Evolutionary conservation across 2,329 filamentous ascomycete species (phyloP).

Genomic region (Fragosphaeria purpurea): DNA sequence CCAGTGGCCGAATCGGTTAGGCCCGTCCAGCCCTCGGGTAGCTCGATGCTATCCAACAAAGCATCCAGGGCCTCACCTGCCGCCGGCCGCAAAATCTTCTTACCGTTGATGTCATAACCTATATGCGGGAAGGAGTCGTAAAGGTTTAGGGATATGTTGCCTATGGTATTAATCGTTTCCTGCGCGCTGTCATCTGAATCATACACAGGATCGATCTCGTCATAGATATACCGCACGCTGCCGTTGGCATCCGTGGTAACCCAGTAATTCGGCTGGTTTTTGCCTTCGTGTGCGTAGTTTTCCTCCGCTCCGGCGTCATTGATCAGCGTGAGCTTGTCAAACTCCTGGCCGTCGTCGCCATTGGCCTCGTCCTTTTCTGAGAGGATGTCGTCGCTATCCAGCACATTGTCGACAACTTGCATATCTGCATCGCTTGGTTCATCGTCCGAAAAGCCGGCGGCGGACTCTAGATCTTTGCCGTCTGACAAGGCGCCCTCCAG

Average conservation of each 20-base stretch:
- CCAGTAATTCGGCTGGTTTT: constrained; percentile 38
- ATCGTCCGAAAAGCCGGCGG: no score
- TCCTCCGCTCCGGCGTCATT: constrained; percentile 19
- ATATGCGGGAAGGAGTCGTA: constrained; percentile 98
- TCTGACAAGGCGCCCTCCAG: no score
- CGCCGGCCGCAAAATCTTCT: constrained; percentile 92
- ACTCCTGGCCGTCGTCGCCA: constrained; percentile 31
- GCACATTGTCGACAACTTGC: constrained; percentile 26
- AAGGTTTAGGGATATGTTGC: constrained; percentile 85
- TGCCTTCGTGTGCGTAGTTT: constrained; percentile 26
- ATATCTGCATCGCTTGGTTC: no score
- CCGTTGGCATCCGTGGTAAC: constrained; percentile 78
- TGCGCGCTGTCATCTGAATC: constrained; percentile 87
- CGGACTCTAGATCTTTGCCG: no score
- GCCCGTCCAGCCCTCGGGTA: constrained; percentile 95
- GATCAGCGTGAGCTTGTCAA: constrained; percentile 24
- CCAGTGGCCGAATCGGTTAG: constrained; percentile 89
- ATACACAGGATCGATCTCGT: constrained; percentile 88
- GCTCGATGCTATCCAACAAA: constrained; percentile 87
- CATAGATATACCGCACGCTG: constrained; percentile 80
- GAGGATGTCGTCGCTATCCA: constrained; percentile 30
- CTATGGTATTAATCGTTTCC: constrained; percentile 79
- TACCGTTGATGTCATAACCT: constrained; percentile 97
- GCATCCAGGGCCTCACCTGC: constrained; percentile 90
- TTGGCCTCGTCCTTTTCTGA: constrained; percentile 26